Percentiles rank a stretch among this genome's conserved stretches.
Conservation (phyloP, 2,329 filamentous ascomycete species). For the Aspergillus japonicus region DNA sequence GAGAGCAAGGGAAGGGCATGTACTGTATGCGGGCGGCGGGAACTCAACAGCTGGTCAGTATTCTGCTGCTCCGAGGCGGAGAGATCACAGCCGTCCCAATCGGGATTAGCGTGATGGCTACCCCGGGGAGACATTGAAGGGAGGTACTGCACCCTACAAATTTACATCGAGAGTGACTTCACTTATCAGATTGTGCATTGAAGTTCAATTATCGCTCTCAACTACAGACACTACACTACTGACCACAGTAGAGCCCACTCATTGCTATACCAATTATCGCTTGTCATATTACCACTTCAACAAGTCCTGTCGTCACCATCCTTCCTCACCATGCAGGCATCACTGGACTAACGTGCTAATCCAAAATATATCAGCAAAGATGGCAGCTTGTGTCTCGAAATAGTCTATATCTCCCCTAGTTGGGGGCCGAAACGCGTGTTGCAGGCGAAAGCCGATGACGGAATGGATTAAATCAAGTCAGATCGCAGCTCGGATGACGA, state of each 20-base stretch:
- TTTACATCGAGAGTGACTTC: no score
- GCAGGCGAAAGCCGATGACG: background rate
- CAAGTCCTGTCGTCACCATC: background rate
- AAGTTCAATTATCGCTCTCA: no score
- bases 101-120: conserved; percentile 10
- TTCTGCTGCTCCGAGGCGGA: conserved; percentile 16
- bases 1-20: background rate
- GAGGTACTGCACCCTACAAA: background rate
- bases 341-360: background rate
- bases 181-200: no score
- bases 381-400: background rate
- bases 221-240: no score
- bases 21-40: conserved; percentile 4
- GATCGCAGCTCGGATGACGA: background rate
- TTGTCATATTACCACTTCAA: no score
- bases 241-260: no score
- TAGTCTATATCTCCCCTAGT: background rate
- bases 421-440: background rate
- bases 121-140: background rate
- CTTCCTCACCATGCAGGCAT: background rate
- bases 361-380: background rate
- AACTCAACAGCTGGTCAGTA: conserved; percentile 20
- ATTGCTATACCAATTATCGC: no score
- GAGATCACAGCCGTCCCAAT: conserved; percentile 14
- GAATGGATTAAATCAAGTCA: no score